These are phyloP conservation scores for Phytophthora cactorum DNA, from an alignment of 352 stramenopile genomes.

Conservation along the genomic window DNA sequence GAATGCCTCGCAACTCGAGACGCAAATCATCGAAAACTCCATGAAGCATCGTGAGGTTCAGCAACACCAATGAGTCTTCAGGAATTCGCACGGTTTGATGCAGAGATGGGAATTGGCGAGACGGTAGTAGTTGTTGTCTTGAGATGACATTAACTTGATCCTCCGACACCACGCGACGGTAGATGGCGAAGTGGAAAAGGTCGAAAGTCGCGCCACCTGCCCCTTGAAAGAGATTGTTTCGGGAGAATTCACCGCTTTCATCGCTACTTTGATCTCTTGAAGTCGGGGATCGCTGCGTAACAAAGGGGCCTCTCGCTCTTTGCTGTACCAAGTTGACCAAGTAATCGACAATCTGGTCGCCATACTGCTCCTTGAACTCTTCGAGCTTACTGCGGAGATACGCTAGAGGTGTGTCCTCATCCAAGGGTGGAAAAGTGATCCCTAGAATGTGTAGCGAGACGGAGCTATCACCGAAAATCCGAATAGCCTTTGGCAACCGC, in stretches of 20 bases:
- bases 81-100: conserved; percentile 42
- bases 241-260: conserved; percentile 27
- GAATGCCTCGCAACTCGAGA: conserved; percentile 54
- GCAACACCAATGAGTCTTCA: conserved; percentile 51
- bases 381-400: conserved; percentile 58
- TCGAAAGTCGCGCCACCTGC: conserved; percentile 62
- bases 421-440: conserved; percentile 60
- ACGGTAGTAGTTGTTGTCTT: conserved; percentile 46
- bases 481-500: conserved; percentile 56
- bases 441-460: conserved; percentile 61
- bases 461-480: conserved; percentile 59
- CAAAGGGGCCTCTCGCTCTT: conserved; percentile 18
- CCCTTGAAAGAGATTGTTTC: conserved; percentile 44
- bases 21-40: conserved; percentile 68
- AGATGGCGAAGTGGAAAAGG: conserved; percentile 78
- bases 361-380: conserved; percentile 60
- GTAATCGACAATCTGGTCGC: conserved; percentile 64
- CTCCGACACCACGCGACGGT: conserved; percentile 42
- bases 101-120: conserved; percentile 45
- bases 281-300: conserved; percentile 13
- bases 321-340: conserved; percentile 54
- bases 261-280: conserved; percentile 14
- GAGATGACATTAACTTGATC: conserved; percentile 30
- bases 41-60: conserved; percentile 63
- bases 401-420: conserved; percentile 69